Evolutionary conservation across 495 filamentous ascomycete genomes (phyloP).

Genomic region (Tuber magnatum): DNA sequence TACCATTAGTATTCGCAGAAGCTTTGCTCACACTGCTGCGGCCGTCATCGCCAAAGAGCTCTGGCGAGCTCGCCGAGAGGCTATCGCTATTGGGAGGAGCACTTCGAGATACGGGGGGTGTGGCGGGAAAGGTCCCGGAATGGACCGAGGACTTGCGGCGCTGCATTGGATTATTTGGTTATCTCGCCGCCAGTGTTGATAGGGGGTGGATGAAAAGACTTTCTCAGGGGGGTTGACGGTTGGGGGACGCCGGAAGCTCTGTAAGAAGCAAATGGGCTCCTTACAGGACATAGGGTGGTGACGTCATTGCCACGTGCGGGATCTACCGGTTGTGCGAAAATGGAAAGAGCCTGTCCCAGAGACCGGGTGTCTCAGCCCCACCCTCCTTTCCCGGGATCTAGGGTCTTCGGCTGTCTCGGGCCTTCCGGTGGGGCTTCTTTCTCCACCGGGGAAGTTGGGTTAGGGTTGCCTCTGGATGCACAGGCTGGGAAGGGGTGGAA

Average conservation of each 20-base stretch:
- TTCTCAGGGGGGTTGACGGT: neutral
- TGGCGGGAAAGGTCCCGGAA: constrained; percentile 92
- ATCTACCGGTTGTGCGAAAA: neutral
- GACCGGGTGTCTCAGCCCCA: neutral
- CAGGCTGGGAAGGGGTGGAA: neutral
- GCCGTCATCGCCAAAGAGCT: constrained; percentile 1
- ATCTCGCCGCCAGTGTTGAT: neutral
- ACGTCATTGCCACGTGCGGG: constrained; percentile 10
- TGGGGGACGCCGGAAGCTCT: neutral
- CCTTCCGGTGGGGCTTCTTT: too few species aligned
- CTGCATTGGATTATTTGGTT: constrained; percentile 5
- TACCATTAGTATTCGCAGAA: constrained; percentile 18
- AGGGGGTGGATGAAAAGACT: constrained; percentile 3
- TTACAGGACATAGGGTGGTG: neutral
- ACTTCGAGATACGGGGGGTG: constrained; percentile 74
- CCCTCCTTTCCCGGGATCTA: neutral
- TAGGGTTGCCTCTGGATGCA: neutral
- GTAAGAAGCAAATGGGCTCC: neutral
- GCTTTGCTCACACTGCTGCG: constrained; percentile 42
- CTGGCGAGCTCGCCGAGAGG: constrained; percentile 3
- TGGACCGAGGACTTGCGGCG: constrained; percentile 49
- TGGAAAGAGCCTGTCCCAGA: neutral
- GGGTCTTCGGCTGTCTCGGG: too few species aligned
- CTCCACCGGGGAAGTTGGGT: neutral
- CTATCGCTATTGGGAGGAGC: constrained; percentile 44